Evolutionary conservation across 2,329 filamentous ascomycete species (phyloP).

Genomic region (Phoma herbarum): DNA sequence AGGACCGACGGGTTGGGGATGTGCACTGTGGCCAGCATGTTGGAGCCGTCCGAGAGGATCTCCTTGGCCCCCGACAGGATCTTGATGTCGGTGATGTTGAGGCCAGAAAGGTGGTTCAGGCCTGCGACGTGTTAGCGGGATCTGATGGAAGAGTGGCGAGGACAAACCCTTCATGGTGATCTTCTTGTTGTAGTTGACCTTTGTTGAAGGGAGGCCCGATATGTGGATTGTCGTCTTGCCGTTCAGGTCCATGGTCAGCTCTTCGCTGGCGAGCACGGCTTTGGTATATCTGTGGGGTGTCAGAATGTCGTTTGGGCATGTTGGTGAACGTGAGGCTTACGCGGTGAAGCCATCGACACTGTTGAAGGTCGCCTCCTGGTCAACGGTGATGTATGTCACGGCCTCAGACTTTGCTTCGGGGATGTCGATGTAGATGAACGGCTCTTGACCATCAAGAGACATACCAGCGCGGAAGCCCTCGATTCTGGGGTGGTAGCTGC

Average conservation of each 20-base stretch:
- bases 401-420: conserved; percentile 56
- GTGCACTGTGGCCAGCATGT: conserved; percentile 67
- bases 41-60: conserved; percentile 58
- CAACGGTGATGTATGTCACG: conserved; percentile 53
- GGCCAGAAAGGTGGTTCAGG: conserved; percentile 64
- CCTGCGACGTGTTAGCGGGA: conserved; percentile 50
- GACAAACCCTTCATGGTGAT: conserved; percentile 64
- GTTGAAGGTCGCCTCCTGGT: conserved; percentile 56
- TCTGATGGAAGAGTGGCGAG: neutral
- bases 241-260: conserved; percentile 59
- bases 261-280: conserved; percentile 59
- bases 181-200: conserved; percentile 64
- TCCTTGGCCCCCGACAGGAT: conserved; percentile 53
- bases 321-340: neutral
- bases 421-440: conserved; percentile 58
- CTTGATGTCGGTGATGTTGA: conserved; percentile 61
- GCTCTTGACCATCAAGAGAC: conserved; percentile 54
- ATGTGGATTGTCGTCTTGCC: conserved; percentile 63
- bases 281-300: conserved; percentile 53
- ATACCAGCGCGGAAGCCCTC: conserved; percentile 63
- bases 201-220: conserved; percentile 59
- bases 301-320: neutral
- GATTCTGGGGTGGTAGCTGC: conserved; percentile 63
- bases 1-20: conserved; percentile 72
- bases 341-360: conserved; percentile 58